phyloP scores from a whole-genome alignment of 2,329 filamentous ascomycete species.

The Cladobotryum protrusum region DNA sequence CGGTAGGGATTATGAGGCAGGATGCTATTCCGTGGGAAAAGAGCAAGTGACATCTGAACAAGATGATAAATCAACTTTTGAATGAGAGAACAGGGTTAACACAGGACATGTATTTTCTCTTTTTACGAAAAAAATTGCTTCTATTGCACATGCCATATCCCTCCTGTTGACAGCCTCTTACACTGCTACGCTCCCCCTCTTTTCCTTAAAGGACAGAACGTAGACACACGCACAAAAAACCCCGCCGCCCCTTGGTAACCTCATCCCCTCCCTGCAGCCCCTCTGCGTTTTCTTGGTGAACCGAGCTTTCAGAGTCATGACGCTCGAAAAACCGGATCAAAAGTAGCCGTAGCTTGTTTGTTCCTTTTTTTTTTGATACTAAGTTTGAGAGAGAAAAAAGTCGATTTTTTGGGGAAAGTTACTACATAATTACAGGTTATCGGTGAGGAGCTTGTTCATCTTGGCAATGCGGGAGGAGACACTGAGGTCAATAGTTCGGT shows the following conservation, averaged over 20 bases:
- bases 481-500: slow-evolving; percentile 96
- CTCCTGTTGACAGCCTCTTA: slow-evolving; percentile 12
- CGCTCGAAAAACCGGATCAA: too few relatives aligned
- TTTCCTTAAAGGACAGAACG: not conserved
- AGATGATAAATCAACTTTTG: not conserved
- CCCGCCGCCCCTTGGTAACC: too few relatives aligned
- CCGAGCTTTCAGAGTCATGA: too few relatives aligned
- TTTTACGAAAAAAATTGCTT: slow-evolving; percentile 11
- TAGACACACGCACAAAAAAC: slow-evolving; percentile 3
- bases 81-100: not conserved
- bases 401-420: too few relatives aligned
- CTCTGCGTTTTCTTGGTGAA: too few relatives aligned
- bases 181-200: slow-evolving; percentile 4
- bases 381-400: too few relatives aligned
- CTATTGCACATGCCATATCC: slow-evolving; percentile 15
- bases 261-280: too few relatives aligned
- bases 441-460: slow-evolving; percentile 98
- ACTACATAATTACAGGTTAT: slow-evolving; percentile 66
- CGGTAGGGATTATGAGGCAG: too few relatives aligned
- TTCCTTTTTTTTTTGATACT: too few relatives aligned
- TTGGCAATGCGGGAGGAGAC: slow-evolving; percentile 91
- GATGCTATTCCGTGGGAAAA: too few relatives aligned
- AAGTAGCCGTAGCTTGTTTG: too few relatives aligned
- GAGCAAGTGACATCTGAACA: too few relatives aligned
- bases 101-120: not conserved